Base-by-base conservation (phyloP, 2,329 filamentous ascomycete species). In the Phyllosticta capitalensis region DNA sequence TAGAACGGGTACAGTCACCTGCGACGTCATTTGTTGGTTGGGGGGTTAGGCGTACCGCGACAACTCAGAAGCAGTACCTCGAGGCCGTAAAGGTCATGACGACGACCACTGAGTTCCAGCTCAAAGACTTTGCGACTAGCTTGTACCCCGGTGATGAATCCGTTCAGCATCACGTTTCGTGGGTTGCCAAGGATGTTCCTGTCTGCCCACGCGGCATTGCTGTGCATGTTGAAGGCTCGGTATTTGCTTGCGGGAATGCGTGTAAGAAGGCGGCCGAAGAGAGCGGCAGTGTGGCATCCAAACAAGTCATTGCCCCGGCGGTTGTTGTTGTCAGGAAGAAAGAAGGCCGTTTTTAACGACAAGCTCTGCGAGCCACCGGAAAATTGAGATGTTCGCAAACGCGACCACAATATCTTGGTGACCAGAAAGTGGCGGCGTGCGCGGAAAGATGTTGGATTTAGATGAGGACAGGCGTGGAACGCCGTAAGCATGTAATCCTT, bases 31-130 rank as follows among this genome's bases (percentile, higher is more conserved):
- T 26, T 26, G 24, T 7, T 26, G 7, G 24, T 26, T n/a, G n/a
- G n/a, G n/a, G n/a, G n/a, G n/a, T n/a, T n/a, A n/a, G n/a, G n/a
- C n/a, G n/a, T n/a, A n/a, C n/a, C n/a, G n/a, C n/a, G n/a, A n/a
- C n/a, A n/a, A n/a, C n/a, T n/a, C n/a, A 62, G n/a, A 54, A 65
- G 63, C n/a, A 54, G 17, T 71, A 66, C 51, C 38, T 65, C 6
- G 55, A 64, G n/a, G n/a, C 17, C 12, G 38, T 14, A n/a, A 45
- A 45, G n/a, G 5, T 45, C 14, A n/a, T n/a, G n/a, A 45, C 17
- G 5, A n/a, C n/a, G 12, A 45, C 38, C 12, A n/a, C 17, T 6
- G 38, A 45, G 1, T 5, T 45, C 6, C 12, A 45, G 38, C 38
- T 6, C 14, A 45, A 45, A 5, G 38, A n/a, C 14, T 17, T n/a